Evolutionary conservation across 257 asterid species (phyloP).

Genomic region (Fraxinus cuspidata): DNA sequence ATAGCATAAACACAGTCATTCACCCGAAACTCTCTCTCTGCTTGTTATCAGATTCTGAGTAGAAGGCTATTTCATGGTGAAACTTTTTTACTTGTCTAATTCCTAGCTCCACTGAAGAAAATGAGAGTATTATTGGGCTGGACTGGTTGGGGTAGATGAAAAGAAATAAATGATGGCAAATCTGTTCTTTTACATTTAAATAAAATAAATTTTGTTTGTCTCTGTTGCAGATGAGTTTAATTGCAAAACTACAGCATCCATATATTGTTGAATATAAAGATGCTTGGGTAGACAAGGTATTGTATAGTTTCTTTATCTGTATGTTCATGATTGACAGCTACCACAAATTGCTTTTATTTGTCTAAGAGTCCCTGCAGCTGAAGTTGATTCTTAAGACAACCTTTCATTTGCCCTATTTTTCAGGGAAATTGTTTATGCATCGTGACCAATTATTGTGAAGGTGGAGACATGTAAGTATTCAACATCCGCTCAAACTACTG

Average conservation of each 20-base stretch:
- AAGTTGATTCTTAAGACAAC: constrained; percentile 23
- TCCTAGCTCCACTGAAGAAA: background rate
- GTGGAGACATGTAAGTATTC: constrained; percentile 85
- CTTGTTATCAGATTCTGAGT: background rate
- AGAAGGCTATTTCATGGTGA: constrained; percentile 5
- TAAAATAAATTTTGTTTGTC: background rate
- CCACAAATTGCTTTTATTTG: constrained; percentile 7
- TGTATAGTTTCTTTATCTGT: background rate
- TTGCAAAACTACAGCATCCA: constrained; percentile 73
- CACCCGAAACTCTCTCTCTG: background rate
- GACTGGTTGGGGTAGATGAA: background rate
- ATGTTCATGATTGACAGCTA: constrained; percentile 14
- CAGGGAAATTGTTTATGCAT: constrained; percentile 78
- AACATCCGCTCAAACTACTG: background rate
- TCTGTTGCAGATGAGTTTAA: constrained; percentile 66
- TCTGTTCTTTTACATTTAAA: constrained; percentile 6
- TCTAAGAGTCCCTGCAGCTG: constrained; percentile 8
- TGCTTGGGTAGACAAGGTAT: constrained; percentile 96
- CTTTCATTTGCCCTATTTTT: constrained; percentile 26
- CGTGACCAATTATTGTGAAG: constrained; percentile 79
- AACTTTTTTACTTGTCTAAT: background rate
- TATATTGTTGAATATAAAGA: constrained; percentile 82
- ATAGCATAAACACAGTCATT: background rate
- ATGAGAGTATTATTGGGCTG: background rate
- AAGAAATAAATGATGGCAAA: constrained; percentile 4